phyloP scores from a whole-genome alignment of 768 basidiomycete species.

The Agrocybe praecox region DNA sequence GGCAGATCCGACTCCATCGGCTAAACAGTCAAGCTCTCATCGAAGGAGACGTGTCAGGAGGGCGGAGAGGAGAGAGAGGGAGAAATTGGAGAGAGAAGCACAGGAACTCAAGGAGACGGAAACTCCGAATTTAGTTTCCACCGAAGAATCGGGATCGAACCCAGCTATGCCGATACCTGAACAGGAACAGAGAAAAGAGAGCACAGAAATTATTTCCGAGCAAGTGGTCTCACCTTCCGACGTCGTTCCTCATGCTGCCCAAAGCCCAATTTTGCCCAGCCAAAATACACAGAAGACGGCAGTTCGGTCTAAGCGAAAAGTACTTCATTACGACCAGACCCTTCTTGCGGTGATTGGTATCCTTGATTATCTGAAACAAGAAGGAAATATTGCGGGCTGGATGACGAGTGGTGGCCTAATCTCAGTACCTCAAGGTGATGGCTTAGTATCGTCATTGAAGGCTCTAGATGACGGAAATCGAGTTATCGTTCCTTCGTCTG shows the following conservation, averaged over 20 bases:
- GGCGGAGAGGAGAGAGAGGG: constrained; percentile 10
- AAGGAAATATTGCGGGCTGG: constrained; percentile 73
- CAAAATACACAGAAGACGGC: not conserved
- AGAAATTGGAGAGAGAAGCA: constrained; percentile 8
- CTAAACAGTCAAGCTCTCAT: not conserved
- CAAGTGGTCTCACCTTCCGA: no score
- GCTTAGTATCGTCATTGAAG: not conserved
- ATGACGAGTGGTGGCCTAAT: constrained; percentile 56
- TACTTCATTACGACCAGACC: constrained; percentile 46
- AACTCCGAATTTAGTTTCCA: no score
- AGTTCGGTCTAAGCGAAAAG: not conserved
- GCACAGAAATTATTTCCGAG: no score
- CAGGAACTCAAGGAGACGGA: constrained; percentile 6
- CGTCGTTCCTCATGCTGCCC: not conserved
- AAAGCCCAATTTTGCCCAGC: not conserved
- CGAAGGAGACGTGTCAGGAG: constrained; percentile 14
- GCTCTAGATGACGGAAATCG: not conserved
- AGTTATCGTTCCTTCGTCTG: not conserved
- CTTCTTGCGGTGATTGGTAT: constrained; percentile 71
- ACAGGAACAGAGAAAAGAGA: no score
- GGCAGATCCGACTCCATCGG: not conserved
- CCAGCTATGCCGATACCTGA: no score
- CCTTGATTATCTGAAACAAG: constrained; percentile 56
- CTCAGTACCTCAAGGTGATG: not conserved
- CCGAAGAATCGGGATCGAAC: no score